These are phyloP conservation scores for Kurtzmaniella natalensis DNA, from an alignment of 1,139 yeast genomes.

Conservation along the genomic window DNA sequence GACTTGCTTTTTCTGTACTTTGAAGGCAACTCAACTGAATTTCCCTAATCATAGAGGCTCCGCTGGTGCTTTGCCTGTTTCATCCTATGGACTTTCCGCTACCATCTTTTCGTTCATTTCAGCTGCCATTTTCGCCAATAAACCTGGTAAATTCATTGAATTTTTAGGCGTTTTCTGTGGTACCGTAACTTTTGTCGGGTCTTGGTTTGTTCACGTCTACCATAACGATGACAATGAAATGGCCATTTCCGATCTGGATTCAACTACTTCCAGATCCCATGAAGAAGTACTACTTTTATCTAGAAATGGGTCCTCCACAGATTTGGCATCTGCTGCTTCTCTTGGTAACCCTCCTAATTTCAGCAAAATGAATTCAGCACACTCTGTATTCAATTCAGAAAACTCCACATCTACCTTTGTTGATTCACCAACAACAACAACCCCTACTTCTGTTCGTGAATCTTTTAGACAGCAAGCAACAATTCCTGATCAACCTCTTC, in stretches of 20 bases:
- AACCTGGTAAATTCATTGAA: conserved; percentile 38
- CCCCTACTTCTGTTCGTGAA: neutral
- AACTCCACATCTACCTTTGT: neutral
- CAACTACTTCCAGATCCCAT: conserved; percentile 3
- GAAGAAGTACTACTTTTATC: conserved; percentile 7
- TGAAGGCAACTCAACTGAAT: conserved; percentile 66
- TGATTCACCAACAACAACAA: neutral
- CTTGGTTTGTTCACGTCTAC: conserved; percentile 35
- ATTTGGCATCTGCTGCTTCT: conserved; percentile 2
- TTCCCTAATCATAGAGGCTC: conserved; percentile 68
- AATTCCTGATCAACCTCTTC: no score
- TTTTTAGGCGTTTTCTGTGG: conserved; percentile 39
- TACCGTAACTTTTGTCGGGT: conserved; percentile 29
- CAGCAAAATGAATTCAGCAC: neutral
- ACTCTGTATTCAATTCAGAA: neutral
- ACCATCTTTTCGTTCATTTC: conserved; percentile 42
- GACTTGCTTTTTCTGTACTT: conserved; percentile 57
- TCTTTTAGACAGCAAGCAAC: neutral
- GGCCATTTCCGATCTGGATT: conserved; percentile 9
- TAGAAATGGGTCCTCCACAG: conserved; percentile 7
- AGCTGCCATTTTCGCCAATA: conserved; percentile 37
- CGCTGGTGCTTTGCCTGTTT: conserved; percentile 62
- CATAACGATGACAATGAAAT: conserved; percentile 17
- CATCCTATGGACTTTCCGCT: conserved; percentile 52
- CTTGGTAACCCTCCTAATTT: neutral